Evolutionary conservation across 805 yeast genomes (phyloP), one percentile per base, ranked within the genome.

Genomic region (Ogataea haglerorum): DNA sequence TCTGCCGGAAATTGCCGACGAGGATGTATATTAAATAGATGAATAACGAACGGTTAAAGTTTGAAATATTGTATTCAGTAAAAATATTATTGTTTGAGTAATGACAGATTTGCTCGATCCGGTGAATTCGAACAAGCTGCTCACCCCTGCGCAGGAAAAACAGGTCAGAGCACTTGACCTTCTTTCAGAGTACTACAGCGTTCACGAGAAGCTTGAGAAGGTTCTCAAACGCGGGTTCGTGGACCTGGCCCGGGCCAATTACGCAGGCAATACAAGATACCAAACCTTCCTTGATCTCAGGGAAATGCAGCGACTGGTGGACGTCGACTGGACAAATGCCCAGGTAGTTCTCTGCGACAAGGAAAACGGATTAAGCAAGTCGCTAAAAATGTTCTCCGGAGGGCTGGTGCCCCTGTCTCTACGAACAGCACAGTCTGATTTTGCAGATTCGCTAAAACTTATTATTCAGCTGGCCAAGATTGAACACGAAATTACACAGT

Each of bases 191-290:
- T 72, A 72, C 48, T 67, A 65, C 32, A 27, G 34, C 4, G 21
- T 56, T 15, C 53, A 59, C 21, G 51, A 53, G 14, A 51, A 45
- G 8, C 40, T 51, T 2, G 43, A 48, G 30, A 43, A 18, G 3
- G 10, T 60, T 5, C 29, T 61, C 46, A 51, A 53, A 21, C 53
- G 57, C 27, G 77, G 74, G 5, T 67, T 50, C 42, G 50, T 69
- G 12, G 61, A 65, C 34, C 52, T 72, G 36, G 66, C 72, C 39
- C 45, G 76, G 37, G 75, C 76, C 13, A 71, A 68, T 43, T 72
- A 62, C 49, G 60, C 61, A 30, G 32, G 43, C n/a, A 42, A 51
- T 24, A 44, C 42, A 18, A 38, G 39, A 32, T 38, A 36, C 30
- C 44, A 36, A 26, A 36, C 47, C 26, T 52, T 45, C 26, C 45